phyloP scores from a whole-genome alignment of 208 protist species.

The Angomonas deanei region DNA sequence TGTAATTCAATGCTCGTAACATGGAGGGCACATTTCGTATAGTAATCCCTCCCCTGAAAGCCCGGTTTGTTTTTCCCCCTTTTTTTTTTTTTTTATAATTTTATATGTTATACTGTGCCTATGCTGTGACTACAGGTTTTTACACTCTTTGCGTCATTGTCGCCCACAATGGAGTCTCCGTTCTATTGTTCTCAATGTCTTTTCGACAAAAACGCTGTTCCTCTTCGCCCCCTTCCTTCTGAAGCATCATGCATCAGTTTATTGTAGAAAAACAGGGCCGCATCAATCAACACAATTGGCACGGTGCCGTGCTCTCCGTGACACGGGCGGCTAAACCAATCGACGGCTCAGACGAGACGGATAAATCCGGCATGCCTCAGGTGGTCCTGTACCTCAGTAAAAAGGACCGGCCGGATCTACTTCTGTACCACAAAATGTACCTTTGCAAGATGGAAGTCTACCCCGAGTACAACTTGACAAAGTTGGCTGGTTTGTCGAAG shows the following conservation, averaged over 20 bases:
- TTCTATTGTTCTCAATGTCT: too few species aligned
- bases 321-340: not conserved
- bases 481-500: not conserved
- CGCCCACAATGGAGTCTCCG: too few species aligned
- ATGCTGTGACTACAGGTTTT: too few species aligned
- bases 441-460: not conserved
- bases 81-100: too few species aligned
- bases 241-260: not conserved
- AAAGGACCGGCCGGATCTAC: not conserved
- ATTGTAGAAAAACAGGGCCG: not conserved
- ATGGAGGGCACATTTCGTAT: too few species aligned
- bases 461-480: not conserved
- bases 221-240: not conserved
- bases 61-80: too few species aligned
- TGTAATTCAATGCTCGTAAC: too few species aligned
- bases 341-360: not conserved
- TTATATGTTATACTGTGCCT: too few species aligned
- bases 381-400: not conserved
- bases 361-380: not conserved
- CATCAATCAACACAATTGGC: not conserved
- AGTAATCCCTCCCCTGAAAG: too few species aligned
- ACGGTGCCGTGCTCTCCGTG: not conserved
- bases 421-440: not conserved
- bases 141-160: too few species aligned
- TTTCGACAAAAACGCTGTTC: too few species aligned